phyloP scores from a whole-genome alignment of 1,139 yeast species.

The Yamadazyma diddensiae region DNA sequence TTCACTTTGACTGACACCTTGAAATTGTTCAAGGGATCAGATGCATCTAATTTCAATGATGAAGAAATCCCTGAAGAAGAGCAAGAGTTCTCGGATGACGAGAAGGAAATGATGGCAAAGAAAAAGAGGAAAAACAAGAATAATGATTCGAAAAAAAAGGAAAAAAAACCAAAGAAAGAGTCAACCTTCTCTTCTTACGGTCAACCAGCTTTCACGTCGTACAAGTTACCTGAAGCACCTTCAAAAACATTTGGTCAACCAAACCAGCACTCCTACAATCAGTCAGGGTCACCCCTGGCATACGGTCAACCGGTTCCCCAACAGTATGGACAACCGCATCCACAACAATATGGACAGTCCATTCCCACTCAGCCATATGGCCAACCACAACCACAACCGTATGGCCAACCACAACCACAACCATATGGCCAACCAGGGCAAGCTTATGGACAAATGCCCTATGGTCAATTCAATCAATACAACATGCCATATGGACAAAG shows the following conservation, averaged over 20 bases:
- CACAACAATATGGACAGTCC: constrained; percentile 5
- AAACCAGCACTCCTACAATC: not conserved
- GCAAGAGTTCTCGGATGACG: constrained; percentile 95
- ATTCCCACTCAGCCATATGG: not conserved
- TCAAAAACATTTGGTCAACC: too few species aligned
- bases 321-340: constrained; percentile 7
- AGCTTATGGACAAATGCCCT: too few species aligned
- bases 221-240: too few species aligned
- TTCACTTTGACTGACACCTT: constrained; percentile 75
- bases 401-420: not conserved
- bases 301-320: constrained; percentile 6
- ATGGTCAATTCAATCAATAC: constrained; percentile 1
- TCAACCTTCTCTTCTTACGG: constrained; percentile 9
- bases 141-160: constrained; percentile 28
- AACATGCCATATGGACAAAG: not conserved
- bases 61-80: constrained; percentile 92
- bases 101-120: constrained; percentile 62
- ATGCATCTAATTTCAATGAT: constrained; percentile 92
- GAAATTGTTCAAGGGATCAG: constrained; percentile 76
- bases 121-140: constrained; percentile 58
- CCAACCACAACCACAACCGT: not conserved
- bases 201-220: constrained; percentile 3
- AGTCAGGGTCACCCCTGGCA: not conserved
- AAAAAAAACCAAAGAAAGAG: constrained; percentile 7
- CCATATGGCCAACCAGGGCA: too few species aligned